phyloP scores from a whole-genome alignment of 306 rosid genomes.

The Sechiopsis laciniata region DNA sequence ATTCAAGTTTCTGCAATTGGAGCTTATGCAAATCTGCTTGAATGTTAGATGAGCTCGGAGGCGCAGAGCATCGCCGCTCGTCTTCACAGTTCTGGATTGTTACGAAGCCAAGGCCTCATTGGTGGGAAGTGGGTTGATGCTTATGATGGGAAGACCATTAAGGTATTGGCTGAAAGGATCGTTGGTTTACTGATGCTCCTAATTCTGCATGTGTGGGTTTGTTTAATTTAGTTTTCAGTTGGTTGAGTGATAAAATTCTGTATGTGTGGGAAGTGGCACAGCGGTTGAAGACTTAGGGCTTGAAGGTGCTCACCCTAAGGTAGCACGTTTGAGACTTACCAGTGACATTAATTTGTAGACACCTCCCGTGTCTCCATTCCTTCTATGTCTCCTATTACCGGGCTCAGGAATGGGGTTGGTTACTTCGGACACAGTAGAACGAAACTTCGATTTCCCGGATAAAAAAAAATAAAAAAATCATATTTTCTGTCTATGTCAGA shows the following conservation, averaged over 20 bases:
- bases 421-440: too few relatives aligned
- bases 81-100: slow-evolving; percentile 59
- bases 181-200: not conserved
- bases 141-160: slow-evolving; percentile 66
- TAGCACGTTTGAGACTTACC: too few relatives aligned
- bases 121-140: slow-evolving; percentile 91
- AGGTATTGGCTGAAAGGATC: slow-evolving; percentile 39
- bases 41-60: slow-evolving; percentile 57
- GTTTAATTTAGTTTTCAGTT: not conserved
- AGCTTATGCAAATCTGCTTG: slow-evolving; percentile 8
- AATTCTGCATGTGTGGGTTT: not conserved
- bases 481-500: too few relatives aligned
- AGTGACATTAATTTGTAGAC: too few relatives aligned
- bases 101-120: slow-evolving; percentile 84
- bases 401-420: too few relatives aligned
- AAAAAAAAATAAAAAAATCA: too few relatives aligned
- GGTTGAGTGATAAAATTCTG: not conserved
- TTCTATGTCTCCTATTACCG: too few relatives aligned
- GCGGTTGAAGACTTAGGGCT: too few relatives aligned
- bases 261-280: too few relatives aligned
- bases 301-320: too few relatives aligned
- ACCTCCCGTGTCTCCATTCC: too few relatives aligned
- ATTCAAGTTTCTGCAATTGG: not conserved
- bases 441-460: too few relatives aligned
- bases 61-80: slow-evolving; percentile 45